Evolutionary conservation across 345 rosid genomes (phyloP).

Genomic region (Kandelia obovata): DNA sequence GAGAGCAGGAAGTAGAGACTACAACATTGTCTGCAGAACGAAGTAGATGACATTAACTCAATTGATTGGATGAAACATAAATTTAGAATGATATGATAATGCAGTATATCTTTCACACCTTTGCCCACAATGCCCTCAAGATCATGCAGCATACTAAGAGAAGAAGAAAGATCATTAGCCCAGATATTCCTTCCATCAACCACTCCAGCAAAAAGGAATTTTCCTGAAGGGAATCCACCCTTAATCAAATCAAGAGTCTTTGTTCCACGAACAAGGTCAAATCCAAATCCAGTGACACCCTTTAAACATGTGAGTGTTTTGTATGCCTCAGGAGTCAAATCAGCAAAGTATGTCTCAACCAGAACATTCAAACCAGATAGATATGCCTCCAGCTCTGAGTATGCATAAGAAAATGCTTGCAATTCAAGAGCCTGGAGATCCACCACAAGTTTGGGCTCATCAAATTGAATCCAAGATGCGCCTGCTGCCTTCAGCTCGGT

Average conservation of each 20-base stretch:
- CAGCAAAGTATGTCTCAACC: constrained; percentile 92
- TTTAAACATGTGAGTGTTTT: constrained; percentile 73
- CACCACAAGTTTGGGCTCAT: constrained; percentile 88
- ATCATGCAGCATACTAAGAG: no score
- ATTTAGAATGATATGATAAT: not conserved
- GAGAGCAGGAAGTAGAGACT: constrained; percentile 96
- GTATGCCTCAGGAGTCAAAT: constrained; percentile 77
- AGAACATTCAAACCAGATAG: constrained; percentile 80
- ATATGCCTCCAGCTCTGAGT: constrained; percentile 67
- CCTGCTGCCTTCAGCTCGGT: constrained; percentile 92
- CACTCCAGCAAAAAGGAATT: no score
- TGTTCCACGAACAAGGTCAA: constrained; percentile 88
- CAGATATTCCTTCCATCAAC: no score
- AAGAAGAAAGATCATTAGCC: no score
- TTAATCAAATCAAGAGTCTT: constrained; percentile 81
- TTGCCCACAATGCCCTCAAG: no score
- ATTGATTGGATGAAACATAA: not conserved
- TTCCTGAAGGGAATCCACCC: constrained; percentile 66
- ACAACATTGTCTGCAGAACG: constrained; percentile 69
- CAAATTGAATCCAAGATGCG: constrained; percentile 89
- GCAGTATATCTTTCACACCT: no score
- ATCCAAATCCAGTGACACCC: constrained; percentile 77
- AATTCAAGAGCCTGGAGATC: constrained; percentile 76
- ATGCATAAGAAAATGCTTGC: constrained; percentile 75
- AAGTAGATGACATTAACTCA: not conserved